A percentile compares a stretch with the other conserved stretches of the same genome.
These are phyloP conservation scores for Parmales sp. DNA, from an alignment of 108 stramenopile species.

Conservation along the genomic window DNA sequence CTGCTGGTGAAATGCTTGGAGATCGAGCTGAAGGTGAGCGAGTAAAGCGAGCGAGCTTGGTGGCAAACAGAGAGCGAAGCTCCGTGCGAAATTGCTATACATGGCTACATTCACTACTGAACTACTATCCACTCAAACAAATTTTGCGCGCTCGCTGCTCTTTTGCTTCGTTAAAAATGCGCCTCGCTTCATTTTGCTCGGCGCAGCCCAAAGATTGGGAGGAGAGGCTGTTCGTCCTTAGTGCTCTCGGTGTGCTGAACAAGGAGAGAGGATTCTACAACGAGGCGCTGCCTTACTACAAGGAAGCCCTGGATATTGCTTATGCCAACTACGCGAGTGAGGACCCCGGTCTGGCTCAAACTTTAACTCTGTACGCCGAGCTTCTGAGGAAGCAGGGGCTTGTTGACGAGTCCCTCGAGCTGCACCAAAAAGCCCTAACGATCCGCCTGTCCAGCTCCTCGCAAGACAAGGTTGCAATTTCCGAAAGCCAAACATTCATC, in stretches of 20 bases:
- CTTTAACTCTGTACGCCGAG: neutral
- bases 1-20: conserved; percentile 32
- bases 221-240: neutral
- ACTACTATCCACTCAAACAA: too few relatives aligned
- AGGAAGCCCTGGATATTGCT: neutral
- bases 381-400: neutral
- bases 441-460: neutral
- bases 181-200: too few relatives aligned
- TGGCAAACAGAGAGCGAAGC: neutral
- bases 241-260: neutral
- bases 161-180: too few relatives aligned
- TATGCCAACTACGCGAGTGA: neutral
- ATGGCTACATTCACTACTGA: too few relatives aligned
- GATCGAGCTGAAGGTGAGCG: too few relatives aligned
- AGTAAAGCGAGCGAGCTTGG: too few relatives aligned
- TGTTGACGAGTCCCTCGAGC: neutral
- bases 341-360: neutral
- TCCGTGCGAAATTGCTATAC: too few relatives aligned
- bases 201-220: neutral
- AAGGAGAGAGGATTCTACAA: neutral
- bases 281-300: neutral
- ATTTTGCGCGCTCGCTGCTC: too few relatives aligned
- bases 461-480: neutral
- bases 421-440: neutral
- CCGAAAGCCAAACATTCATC: neutral